These are phyloP conservation scores for Arthrobotrys sinensis DNA, from an alignment of 2,329 filamentous ascomycete genomes.

Conservation along the genomic window DNA sequence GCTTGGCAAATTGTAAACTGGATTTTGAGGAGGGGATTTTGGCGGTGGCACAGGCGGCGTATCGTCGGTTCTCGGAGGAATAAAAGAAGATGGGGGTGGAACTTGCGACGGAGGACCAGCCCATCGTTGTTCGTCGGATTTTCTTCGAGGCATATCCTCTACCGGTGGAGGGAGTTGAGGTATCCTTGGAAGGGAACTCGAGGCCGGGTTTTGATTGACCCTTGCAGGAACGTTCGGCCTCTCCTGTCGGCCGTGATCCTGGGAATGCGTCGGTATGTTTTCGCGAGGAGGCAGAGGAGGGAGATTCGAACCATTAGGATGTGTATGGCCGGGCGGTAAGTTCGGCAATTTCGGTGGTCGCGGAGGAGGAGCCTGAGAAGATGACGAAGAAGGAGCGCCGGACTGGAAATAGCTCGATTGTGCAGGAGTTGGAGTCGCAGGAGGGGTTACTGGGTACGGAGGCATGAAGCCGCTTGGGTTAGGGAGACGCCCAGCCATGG, in stretches of 20 bases:
- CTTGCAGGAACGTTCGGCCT: slow-evolving; percentile 9
- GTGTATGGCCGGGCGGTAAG: neutral
- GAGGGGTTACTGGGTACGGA: slow-evolving; percentile 60
- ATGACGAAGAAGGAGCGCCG: slow-evolving; percentile 6
- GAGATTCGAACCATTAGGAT: slow-evolving; percentile 6
- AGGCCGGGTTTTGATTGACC: slow-evolving; percentile 33
- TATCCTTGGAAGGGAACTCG: slow-evolving; percentile 44
- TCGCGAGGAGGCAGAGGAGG: slow-evolving; percentile 49
- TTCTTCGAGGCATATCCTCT: slow-evolving; percentile 36
- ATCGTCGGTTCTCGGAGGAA: slow-evolving; percentile 22
- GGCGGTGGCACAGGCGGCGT: slow-evolving; percentile 46
- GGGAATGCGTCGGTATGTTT: neutral
- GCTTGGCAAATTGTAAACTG: slow-evolving; percentile 5
- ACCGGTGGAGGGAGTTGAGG: slow-evolving; percentile 29
- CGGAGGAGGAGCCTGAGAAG: slow-evolving; percentile 38
- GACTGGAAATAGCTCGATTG: slow-evolving; percentile 50
- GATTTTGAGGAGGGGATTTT: slow-evolving; percentile 40
- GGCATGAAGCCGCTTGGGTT: slow-evolving; percentile 46
- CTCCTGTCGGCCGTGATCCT: slow-evolving; percentile 13
- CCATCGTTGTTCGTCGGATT: slow-evolving; percentile 53
- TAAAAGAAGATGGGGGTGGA: slow-evolving; percentile 13
- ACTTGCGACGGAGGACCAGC: slow-evolving; percentile 12
- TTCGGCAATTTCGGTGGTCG: slow-evolving; percentile 50
- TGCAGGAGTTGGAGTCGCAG: slow-evolving; percentile 46
- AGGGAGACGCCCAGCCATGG: slow-evolving; percentile 54